phyloP scores from a whole-genome alignment of 305 asterid genomes.

The Coffea humblotiana region DNA sequence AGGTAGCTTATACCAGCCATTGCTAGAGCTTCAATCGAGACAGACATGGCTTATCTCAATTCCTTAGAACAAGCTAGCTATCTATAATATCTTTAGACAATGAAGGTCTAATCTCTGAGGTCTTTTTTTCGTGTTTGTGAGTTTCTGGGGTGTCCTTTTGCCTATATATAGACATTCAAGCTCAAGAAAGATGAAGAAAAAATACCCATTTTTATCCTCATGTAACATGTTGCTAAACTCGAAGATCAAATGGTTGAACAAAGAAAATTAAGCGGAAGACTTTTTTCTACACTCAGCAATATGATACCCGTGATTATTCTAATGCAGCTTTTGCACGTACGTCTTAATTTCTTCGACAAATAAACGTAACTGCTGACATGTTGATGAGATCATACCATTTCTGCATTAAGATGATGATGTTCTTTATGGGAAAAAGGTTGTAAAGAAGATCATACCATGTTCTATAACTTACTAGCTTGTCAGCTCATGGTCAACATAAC shows the following conservation, averaged over 20 bases:
- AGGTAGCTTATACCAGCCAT: slow-evolving; percentile 34
- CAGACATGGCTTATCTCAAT: slow-evolving; percentile 9
- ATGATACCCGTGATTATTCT: background rate
- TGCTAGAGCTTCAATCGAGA: slow-evolving; percentile 38
- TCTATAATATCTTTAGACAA: background rate
- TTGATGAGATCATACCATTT: background rate
- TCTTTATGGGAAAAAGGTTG: too few relatives aligned
- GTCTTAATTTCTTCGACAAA: background rate
- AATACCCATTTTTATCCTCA: background rate
- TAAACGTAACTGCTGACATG: background rate
- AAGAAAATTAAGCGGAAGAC: too few relatives aligned
- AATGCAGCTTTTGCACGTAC: background rate
- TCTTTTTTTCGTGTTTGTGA: background rate
- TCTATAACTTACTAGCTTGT: too few relatives aligned
- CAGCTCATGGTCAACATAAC: too few relatives aligned
- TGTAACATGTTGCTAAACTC: background rate
- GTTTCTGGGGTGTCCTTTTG: background rate
- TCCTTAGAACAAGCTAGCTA: background rate
- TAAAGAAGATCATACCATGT: too few relatives aligned
- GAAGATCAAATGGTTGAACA: background rate
- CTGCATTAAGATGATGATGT: background rate
- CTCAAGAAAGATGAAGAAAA: background rate
- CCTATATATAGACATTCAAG: background rate
- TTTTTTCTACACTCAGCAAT: too few relatives aligned
- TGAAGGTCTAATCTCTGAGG: background rate